Conservation (phyloP, 2,329 filamentous ascomycete species). For the Colletotrichum lini region DNA sequence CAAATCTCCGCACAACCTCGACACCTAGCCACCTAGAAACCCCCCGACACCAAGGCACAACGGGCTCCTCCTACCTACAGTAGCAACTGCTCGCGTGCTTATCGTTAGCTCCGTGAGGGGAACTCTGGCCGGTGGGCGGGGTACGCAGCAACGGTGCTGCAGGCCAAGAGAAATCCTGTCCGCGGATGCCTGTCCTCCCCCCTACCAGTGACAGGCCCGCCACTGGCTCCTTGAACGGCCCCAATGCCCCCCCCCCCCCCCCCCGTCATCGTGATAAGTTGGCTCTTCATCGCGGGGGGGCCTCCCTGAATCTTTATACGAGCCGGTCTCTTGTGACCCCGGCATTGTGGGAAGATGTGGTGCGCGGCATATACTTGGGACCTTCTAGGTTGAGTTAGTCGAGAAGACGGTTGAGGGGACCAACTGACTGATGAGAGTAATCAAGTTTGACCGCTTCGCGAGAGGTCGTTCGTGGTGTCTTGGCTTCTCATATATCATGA, state of each 20-base stretch:
- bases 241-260: conserved; percentile 2
- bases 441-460: not conserved
- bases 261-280: conserved; percentile 20
- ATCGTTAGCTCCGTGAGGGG: conserved; percentile 28
- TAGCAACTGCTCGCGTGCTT: conserved; percentile 36
- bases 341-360: not conserved
- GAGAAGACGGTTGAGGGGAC: not conserved
- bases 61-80: not conserved
- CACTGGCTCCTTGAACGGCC: conserved; percentile 21
- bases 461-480: not conserved
- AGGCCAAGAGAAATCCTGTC: conserved; percentile 35
- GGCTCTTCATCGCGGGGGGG: not conserved
- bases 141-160: conserved; percentile 38
- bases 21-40: not conserved
- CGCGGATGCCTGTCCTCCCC: conserved; percentile 28
- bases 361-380: conserved; percentile 23
- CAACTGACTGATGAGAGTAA: not conserved
- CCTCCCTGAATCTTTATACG: not conserved
- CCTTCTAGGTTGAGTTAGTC: conserved; percentile 38
- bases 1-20: not conserved
- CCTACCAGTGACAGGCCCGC: conserved; percentile 1
- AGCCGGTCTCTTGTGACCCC: not conserved
- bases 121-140: conserved; percentile 18
- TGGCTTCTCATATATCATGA: not conserved
- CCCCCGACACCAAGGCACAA: too few species aligned